These are phyloP conservation scores for Arabidopsis arenosa DNA, from an alignment of 345 rosid species.

Conservation along the genomic window DNA sequence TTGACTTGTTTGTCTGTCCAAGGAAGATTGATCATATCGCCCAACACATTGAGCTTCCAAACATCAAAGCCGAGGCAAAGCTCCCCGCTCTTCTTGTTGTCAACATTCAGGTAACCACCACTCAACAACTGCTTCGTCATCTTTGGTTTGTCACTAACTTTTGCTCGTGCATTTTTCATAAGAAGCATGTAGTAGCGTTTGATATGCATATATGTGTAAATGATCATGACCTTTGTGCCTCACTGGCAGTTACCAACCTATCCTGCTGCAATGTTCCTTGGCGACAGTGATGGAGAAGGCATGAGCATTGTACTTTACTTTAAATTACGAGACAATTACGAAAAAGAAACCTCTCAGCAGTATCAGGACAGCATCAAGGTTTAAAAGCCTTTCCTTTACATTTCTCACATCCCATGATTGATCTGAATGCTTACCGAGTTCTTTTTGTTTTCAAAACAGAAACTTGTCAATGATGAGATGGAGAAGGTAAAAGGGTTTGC, in stretches of 20 bases:
- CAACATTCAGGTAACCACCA: conserved; percentile 78
- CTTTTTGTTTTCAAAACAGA: conserved; percentile 48
- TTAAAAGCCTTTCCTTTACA: conserved; percentile 1
- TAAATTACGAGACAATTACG: conserved; percentile 67
- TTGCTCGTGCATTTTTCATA: neutral
- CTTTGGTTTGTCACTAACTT: neutral
- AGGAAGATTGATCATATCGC: conserved; percentile 91
- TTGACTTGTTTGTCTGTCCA: conserved; percentile 76
- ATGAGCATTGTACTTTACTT: conserved; percentile 91
- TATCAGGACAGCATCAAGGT: conserved; percentile 79
- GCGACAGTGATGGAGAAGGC: conserved; percentile 92
- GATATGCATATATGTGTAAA: neutral
- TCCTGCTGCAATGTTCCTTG: conserved; percentile 90
- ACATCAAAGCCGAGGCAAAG: conserved; percentile 62
- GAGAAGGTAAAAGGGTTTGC: conserved; percentile 87
- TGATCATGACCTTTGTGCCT: conserved; percentile 6
- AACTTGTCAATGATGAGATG: conserved; percentile 82
- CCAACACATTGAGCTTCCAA: conserved; percentile 87
- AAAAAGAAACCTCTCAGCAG: conserved; percentile 64
- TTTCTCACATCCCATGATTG: conserved; percentile 2
- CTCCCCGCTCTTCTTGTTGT: conserved; percentile 83
- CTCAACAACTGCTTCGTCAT: conserved; percentile 7
- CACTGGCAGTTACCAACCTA: conserved; percentile 81
- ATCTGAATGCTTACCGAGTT: neutral
- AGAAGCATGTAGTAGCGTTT: conserved; percentile 3